Percentiles rank a stretch among this genome's conserved stretches.
phyloP scores from a whole-genome alignment of 1,284 basidiomycete genomes.

The Takashimella tepidaria region DNA sequence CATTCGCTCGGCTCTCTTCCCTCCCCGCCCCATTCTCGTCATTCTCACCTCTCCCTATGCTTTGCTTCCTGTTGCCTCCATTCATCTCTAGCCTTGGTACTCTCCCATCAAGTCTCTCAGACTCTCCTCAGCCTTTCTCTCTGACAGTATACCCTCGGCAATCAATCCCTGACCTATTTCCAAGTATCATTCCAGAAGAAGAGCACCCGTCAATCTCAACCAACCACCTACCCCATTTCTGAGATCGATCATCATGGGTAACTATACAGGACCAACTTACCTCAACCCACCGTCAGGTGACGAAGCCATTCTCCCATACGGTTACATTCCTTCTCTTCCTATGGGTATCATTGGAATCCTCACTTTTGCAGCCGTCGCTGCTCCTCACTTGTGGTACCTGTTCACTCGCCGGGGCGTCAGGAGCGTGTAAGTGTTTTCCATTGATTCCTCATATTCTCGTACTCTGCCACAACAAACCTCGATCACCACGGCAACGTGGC shows the following conservation, averaged over 20 bases:
- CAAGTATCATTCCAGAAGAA: too few relatives aligned
- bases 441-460: too few relatives aligned
- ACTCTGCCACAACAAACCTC: too few relatives aligned
- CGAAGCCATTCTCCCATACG: slow-evolving; percentile 23
- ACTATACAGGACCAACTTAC: slow-evolving; percentile 22
- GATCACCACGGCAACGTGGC: neutral
- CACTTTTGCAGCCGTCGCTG: slow-evolving; percentile 14
- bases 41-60: neutral
- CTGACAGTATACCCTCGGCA: too few relatives aligned
- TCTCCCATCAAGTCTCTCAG: too few relatives aligned
- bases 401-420: slow-evolving; percentile 23
- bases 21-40: neutral
- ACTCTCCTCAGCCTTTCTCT: too few relatives aligned
- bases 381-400: slow-evolving; percentile 22
- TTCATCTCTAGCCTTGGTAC: too few relatives aligned
- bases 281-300: slow-evolving; percentile 12
- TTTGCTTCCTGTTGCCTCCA: too few relatives aligned
- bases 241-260: slow-evolving; percentile 20
- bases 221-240: neutral
- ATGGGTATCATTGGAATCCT: slow-evolving; percentile 30
- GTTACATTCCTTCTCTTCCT: slow-evolving; percentile 29
- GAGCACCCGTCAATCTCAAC: too few relatives aligned
- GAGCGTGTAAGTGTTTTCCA: slow-evolving; percentile 19
- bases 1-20: neutral
- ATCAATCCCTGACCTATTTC: too few relatives aligned